Base-by-base conservation (phyloP, 345 rosid genomes). In the Clarkia xantiana region DNA sequence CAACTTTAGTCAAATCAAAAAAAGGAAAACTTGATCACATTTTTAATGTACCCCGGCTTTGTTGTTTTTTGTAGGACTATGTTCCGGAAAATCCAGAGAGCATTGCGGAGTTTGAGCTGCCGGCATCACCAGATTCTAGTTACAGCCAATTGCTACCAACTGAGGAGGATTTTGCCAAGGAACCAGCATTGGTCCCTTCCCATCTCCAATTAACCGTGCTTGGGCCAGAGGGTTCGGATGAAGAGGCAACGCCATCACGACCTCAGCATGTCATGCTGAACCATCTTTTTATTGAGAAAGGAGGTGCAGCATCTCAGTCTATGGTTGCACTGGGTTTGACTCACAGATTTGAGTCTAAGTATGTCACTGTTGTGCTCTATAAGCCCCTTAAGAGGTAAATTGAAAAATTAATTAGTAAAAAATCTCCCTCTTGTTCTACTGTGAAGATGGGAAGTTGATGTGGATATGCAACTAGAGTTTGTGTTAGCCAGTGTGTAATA, bases 211-310 rank as follows among this genome's bases (percentile, higher is more conserved):
- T 76, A 56, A 76, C 85, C 8, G 76, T 83, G 9, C 72, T 90
- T 2, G 94, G 61, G 18, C 19, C 67, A 25, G 76, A 67, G n/a
- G 69, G 59, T 20, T 44, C 72, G 45, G 79, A 65, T 20, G 79
- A 63, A 62, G 36, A 29, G 8, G 61, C 77, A 34, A 60, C 80
- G 44, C 66, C 78, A 18, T 55, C 77, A 7, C 79, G 72, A 71
- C 94, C 96, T 14, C 86, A 73, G 44, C 98, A 86, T 40, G 94
- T 84, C 14, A 71, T 84, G 55, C 96, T 91, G 25, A 81, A 91
- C 65, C 98, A 91, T 55, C 77, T 91, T 23, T 81, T 76, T 58
- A 67, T 81, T 41, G 94, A 86, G 73, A 76, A 76, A 67, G 94
- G 80, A 55, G 73, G 86, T 80, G 74, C 36, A 29, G 36, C 81